A percentile compares a stretch with the other conserved stretches of the same genome.
phyloP scores from a whole-genome alignment of 192 early-diverging fungal genomes.

The Coemansia aciculifera region DNA sequence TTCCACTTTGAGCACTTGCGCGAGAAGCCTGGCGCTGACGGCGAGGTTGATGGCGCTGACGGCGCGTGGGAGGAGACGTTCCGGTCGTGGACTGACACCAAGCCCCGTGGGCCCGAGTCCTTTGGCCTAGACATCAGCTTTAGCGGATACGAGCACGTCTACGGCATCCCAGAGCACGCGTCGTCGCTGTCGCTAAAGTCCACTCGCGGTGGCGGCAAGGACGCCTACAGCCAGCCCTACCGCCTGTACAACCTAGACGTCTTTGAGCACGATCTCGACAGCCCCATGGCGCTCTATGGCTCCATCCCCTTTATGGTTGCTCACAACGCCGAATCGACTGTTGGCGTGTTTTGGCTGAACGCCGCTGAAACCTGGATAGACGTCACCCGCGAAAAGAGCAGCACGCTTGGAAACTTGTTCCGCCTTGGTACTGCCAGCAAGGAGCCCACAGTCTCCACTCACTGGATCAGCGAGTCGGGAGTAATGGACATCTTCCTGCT shows the following conservation, averaged over 20 bases:
- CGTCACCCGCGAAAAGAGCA: constrained; percentile 67
- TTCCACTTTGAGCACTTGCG: constrained; percentile 81
- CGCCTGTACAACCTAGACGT: constrained; percentile 97
- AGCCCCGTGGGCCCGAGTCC: constrained; percentile 92
- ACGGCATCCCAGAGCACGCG: constrained; percentile 96
- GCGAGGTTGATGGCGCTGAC: constrained; percentile 51
- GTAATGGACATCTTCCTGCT: constrained; percentile 88
- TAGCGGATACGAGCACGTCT: constrained; percentile 81
- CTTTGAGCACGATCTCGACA: constrained; percentile 95
- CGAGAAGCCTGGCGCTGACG: constrained; percentile 32
- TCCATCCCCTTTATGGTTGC: constrained; percentile 92
- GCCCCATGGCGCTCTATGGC: constrained; percentile 96
- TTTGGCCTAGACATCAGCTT: constrained; percentile 93
- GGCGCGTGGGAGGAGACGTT: constrained; percentile 91
- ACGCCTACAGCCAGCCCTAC: constrained; percentile 87
- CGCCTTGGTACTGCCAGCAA: constrained; percentile 28
- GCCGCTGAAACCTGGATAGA: constrained; percentile 99
- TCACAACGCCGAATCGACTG: constrained; percentile 71
- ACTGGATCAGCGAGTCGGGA: constrained; percentile 95
- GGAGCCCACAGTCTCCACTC: constrained; percentile 57
- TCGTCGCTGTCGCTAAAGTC: constrained; percentile 80
- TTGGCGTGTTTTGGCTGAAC: constrained; percentile 90
- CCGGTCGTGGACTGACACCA: constrained; percentile 83
- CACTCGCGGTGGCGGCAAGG: constrained; percentile 74
- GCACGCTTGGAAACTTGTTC: constrained; percentile 29